These are phyloP conservation scores for Fagus sylvatica DNA, from an alignment of 306 rosid species.

Conservation along the genomic window DNA sequence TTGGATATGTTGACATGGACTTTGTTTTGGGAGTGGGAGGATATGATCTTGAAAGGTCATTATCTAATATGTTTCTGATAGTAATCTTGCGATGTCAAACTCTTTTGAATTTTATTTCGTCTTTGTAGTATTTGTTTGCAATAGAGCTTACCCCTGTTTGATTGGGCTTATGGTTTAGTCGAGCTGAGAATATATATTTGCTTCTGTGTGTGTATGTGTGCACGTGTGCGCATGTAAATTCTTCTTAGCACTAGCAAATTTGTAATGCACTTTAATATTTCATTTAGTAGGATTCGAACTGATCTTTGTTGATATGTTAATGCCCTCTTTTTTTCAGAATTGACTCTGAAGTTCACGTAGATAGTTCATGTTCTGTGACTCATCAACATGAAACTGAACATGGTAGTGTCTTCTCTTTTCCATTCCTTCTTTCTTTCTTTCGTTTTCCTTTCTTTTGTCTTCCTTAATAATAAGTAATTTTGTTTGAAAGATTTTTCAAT, in stretches of 20 bases:
- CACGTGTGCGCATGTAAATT: background rate
- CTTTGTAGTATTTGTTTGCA: conserved; percentile 1
- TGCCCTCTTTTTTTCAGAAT: conserved; percentile 53
- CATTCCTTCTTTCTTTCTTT: background rate
- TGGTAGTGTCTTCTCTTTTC: conserved; percentile 41
- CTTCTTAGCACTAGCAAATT: background rate
- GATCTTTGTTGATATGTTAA: conserved; percentile 16
- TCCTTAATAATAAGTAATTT: background rate
- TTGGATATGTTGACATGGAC: conserved; percentile 86
- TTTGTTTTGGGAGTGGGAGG: conserved; percentile 94
- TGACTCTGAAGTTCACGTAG: conserved; percentile 69
- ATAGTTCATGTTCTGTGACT: conserved; percentile 46
- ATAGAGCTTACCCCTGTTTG: no score
- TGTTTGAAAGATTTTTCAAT: no score
- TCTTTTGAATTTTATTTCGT: background rate
- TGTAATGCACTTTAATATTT: conserved; percentile 14
- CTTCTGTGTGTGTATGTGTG: background rate
- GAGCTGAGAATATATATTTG: background rate
- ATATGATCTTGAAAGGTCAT: conserved; percentile 82
- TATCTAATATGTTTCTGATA: conserved; percentile 15
- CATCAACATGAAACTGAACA: conserved; percentile 58
- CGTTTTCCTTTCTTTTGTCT: background rate
- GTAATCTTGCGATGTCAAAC: background rate
- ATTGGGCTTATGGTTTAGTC: no score
- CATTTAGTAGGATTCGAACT: background rate